These are phyloP conservation scores for Basipetospora chlamydospora DNA, from an alignment of 2,329 filamentous ascomycete species.

Conservation along the genomic window DNA sequence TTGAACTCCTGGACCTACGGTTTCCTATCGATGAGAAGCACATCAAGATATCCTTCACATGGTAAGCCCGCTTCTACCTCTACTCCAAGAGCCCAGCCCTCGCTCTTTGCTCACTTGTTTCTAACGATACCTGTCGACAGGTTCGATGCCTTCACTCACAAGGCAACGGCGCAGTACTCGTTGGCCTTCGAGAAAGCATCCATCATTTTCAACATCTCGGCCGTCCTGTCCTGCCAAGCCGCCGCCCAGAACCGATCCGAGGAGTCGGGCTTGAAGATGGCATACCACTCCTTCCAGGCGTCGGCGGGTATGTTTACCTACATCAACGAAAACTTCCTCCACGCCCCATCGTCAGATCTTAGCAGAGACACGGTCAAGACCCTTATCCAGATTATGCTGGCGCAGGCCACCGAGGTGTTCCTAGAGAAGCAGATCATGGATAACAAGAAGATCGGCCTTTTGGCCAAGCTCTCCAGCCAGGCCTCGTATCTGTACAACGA, in stretches of 20 bases:
- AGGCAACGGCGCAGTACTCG: slow-evolving; percentile 91
- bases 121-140: slow-evolving; percentile 28
- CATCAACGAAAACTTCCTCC: slow-evolving; percentile 98
- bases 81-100: neutral
- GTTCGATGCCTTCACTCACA: slow-evolving; percentile 99
- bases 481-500: slow-evolving; percentile 79
- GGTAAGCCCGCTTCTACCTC: slow-evolving; percentile 39
- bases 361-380: slow-evolving; percentile 94
- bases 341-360: slow-evolving; percentile 90
- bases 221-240: slow-evolving; percentile 89
- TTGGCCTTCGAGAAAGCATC: slow-evolving; percentile 96
- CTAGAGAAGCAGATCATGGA: slow-evolving; percentile 90
- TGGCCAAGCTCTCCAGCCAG: slow-evolving; percentile 88
- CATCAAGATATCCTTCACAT: slow-evolving; percentile 97
- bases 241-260: slow-evolving; percentile 84
- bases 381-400: slow-evolving; percentile 81
- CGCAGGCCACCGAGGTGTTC: slow-evolving; percentile 94
- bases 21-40: slow-evolving; percentile 98
- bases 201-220: slow-evolving; percentile 98
- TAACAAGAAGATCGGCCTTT: slow-evolving; percentile 77
- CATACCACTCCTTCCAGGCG: slow-evolving; percentile 96
- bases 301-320: slow-evolving; percentile 99
- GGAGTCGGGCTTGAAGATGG: slow-evolving; percentile 84
- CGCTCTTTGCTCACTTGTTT: slow-evolving; percentile 2
- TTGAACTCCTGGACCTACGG: slow-evolving; percentile 83